These are phyloP conservation scores for Tinospora cordifolia DNA, from an alignment of 164 flowering plant species.

Conservation along the genomic window DNA sequence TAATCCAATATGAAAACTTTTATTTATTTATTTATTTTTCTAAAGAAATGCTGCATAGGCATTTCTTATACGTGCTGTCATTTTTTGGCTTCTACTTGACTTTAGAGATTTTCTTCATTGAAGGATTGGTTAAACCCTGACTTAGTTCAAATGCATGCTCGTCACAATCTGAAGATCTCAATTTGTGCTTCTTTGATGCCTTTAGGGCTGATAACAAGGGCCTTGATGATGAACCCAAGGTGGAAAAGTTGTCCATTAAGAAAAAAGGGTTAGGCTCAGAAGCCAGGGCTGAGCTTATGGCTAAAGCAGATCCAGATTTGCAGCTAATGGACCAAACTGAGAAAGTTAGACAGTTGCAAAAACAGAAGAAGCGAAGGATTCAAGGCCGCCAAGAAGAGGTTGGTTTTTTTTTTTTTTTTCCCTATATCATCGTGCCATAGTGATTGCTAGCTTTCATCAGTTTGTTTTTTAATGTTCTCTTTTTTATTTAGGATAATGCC, in stretches of 20 bases:
- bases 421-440: neutral
- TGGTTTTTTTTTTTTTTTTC: slow-evolving; percentile 31
- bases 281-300: slow-evolving; percentile 74
- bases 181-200: slow-evolving; percentile 4
- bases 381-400: slow-evolving; percentile 94
- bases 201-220: slow-evolving; percentile 42
- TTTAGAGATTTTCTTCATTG: neutral
- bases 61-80: neutral
- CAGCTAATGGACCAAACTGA: slow-evolving; percentile 65
- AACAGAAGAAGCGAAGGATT: slow-evolving; percentile 76
- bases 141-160: neutral
- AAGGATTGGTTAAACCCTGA: neutral
- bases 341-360: slow-evolving; percentile 58
- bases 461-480: neutral
- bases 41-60: neutral
- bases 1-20: neutral
- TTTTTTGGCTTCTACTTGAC: neutral
- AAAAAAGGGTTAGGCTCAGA: slow-evolving; percentile 91
- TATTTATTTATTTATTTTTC: neutral
- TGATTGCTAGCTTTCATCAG: neutral
- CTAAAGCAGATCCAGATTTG: slow-evolving; percentile 67
- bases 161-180: neutral
- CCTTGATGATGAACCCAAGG: slow-evolving; percentile 43
- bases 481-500: neutral
- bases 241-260: slow-evolving; percentile 63